Conservation (phyloP, 768 basidiomycete genomes). For the Leucocoprinus leucothites region DNA sequence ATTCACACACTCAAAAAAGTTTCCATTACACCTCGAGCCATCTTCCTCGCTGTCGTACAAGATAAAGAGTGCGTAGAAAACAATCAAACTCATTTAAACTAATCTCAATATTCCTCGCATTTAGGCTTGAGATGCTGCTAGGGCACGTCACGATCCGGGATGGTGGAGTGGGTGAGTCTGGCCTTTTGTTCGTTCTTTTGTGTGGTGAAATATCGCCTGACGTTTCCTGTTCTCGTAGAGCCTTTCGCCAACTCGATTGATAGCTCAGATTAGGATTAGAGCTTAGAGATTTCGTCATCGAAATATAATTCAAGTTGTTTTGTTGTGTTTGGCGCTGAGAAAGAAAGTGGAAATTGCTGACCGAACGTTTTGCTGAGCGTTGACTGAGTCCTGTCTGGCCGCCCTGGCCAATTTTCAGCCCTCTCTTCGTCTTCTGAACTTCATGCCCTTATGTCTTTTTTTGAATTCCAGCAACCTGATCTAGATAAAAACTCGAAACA, state of each 20-base stretch:
- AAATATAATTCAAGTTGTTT: neutral
- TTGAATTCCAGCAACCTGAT: constrained; percentile 64
- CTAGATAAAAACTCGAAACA: constrained; percentile 71
- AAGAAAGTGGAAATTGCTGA: neutral
- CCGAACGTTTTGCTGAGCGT: neutral
- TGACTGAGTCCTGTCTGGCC: constrained; percentile 1
- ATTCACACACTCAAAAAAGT: constrained; percentile 82
- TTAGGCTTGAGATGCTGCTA: constrained; percentile 53
- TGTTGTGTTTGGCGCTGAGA: constrained; percentile 13
- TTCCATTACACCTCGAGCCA: constrained; percentile 80
- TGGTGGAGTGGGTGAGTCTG: constrained; percentile 66
- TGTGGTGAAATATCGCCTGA: too few relatives aligned
- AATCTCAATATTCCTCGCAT: neutral
- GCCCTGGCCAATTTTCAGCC: constrained; percentile 1
- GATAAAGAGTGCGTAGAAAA: constrained; percentile 54
- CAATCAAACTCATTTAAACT: neutral
- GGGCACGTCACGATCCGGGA: constrained; percentile 68
- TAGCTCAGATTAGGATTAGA: too few relatives aligned
- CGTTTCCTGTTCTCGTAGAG: too few relatives aligned
- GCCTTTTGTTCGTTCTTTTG: too few relatives aligned
- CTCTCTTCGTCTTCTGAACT: constrained; percentile 8
- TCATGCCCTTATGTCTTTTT: constrained; percentile 71
- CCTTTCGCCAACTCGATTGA: too few relatives aligned
- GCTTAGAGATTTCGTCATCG: too few relatives aligned
- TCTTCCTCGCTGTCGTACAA: constrained; percentile 78